Evolutionary conservation across 768 basidiomycete species (phyloP), one percentile per base, ranked within the genome.

Genomic region (Amanita phalloides): DNA sequence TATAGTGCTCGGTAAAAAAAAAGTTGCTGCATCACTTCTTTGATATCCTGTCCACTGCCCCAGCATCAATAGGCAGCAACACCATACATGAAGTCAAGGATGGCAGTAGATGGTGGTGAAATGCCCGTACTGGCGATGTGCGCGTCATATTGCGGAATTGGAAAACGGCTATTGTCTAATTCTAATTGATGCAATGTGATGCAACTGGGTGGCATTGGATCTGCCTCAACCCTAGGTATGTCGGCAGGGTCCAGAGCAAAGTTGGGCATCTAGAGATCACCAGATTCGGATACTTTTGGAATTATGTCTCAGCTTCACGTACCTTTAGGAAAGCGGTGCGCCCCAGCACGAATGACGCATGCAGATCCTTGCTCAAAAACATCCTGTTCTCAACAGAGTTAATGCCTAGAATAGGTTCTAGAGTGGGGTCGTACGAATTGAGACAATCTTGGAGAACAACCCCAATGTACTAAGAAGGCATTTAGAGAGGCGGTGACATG

Each of bases 21-120:
- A 45, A 49, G 36, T 33, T 55, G 39, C 36, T 56, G 47, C 55
- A 56, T 53, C 47, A 55, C 44, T 21, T 50, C 43, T 11, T 48
- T 35, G 25, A 53, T 60, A 14, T 25, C 51, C 32, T 47, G 50
- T 26, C 55, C 53, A 32, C 46, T 53, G 35, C 43, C 25, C 2
- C 25, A 25, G 25, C 25, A 4, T 25, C 2, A 2, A 25, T 25
- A 25, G 25, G 25, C 25, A 25, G 25, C 25, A 25, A 25, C 25
- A 25, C 25, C 25, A 25, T 25, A 25, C 25, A 25, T 25, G 25
- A 25, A 25, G 25, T 25, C 25, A 25, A 25, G 25, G 25, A 25
- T 25, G 2, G 4, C 25, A 25, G 25, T 25, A 39, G n/a, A 39
- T n/a, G 10, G 38, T 17, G 38, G 38, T 14, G 38, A 39, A 8